Evolutionary conservation across 306 rosid species (phyloP), one percentile per base, ranked within the genome.

Genomic region (Castanea mollissima): DNA sequence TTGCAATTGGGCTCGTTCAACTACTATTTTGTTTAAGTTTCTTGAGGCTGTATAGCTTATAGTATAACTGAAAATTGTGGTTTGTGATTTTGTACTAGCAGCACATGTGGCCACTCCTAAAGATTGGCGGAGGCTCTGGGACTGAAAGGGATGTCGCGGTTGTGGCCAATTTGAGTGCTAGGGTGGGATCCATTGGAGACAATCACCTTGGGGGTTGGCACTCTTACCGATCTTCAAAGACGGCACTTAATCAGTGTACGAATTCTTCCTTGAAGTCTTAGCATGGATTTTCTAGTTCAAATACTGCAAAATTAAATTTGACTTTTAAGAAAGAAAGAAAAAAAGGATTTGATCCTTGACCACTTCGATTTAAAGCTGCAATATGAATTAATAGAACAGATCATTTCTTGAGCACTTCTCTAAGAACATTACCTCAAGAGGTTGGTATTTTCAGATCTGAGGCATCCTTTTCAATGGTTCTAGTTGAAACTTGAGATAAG

Each of bases 31-130:
- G 1, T 64, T 46, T 59, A 7, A 13, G 15, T 21, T 21, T 59
- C 59, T 60, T 19, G 16, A 13, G 5, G 25, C 56, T 12, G 6
- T 71, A 35, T 32, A 32, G 35, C 35, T 32, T 32, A 32, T 32
- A 32, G 19, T 55, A 13, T 44, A 41, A 69, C 16, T 71, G 41
- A 59, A 74, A 10, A 52, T 34, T 74, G 12, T 69, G 12, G 58
- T 23, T 31, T 76, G 49, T 68, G 34, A n/a, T 76, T 76, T 76
- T 73, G 71, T 81, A 27, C 49, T 74, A 75, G 76, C 91, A 94
- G 98, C 98, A 94, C 68, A 85, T 94, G 97, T 94, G 97, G 98
- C 97, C 98, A 81, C 97, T 92, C 81, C 86, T 94, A 29, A 91
- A 90, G 85, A 80, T 67, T 69, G 97, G 98, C 31, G 94, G 96